Percentiles rank a stretch among this genome's conserved stretches.
Evolutionary conservation across 2,329 filamentous ascomycete species (phyloP).

Genomic region (Graphilbum fragrans): DNA sequence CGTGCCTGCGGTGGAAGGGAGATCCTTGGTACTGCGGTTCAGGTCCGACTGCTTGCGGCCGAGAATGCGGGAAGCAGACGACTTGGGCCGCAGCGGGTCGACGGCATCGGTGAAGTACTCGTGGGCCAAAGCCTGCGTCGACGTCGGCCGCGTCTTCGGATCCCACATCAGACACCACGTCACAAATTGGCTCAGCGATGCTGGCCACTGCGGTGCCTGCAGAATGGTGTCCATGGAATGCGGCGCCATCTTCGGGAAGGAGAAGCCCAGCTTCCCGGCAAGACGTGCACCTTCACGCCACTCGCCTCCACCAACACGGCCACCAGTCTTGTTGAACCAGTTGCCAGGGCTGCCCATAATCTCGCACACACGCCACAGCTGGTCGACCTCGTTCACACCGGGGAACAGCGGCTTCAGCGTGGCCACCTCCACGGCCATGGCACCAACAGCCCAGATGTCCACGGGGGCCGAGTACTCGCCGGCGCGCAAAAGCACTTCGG

Average conservation of each 20-base stretch:
- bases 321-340: constrained; percentile 90
- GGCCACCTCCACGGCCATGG: constrained; percentile 96
- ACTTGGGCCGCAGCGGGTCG: constrained; percentile 86
- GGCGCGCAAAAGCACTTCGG: constrained; percentile 84
- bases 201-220: constrained; percentile 81
- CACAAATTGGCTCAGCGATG: constrained; percentile 79
- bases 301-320: constrained; percentile 83
- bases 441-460: constrained; percentile 96
- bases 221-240: constrained; percentile 93
- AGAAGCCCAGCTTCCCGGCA: constrained; percentile 93
- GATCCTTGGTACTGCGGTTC: constrained; percentile 55
- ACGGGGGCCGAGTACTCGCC: constrained; percentile 96
- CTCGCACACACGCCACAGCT: constrained; percentile 97
- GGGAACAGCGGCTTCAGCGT: constrained; percentile 95
- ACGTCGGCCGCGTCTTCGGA: constrained; percentile 81
- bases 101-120: constrained; percentile 91
- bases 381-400: constrained; percentile 94
- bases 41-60: constrained; percentile 86
- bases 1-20: constrained; percentile 44
- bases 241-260: constrained; percentile 98
- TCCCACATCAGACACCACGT: constrained; percentile 99
- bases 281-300: constrained; percentile 92
- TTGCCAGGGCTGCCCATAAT: constrained; percentile 98
- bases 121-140: constrained; percentile 84
- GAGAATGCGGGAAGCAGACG: constrained; percentile 70